Evolutionary conservation across 2,329 filamentous ascomycete species (phyloP).

Genomic region (Akanthomyces muscarius): DNA sequence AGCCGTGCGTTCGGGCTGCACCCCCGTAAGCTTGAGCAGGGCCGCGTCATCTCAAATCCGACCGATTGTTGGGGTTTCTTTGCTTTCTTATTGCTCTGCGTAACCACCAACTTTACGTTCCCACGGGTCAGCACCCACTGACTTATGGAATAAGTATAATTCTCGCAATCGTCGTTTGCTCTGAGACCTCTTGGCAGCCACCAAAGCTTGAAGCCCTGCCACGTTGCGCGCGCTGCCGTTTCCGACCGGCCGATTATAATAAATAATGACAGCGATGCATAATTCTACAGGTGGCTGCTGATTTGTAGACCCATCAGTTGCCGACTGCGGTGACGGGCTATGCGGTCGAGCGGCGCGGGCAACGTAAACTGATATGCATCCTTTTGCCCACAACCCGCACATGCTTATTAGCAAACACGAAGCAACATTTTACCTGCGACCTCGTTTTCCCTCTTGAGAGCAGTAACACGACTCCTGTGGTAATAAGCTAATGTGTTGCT

Average conservation of each 20-base stretch:
- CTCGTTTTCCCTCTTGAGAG: background rate
- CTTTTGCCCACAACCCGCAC: background rate
- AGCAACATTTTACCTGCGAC: background rate
- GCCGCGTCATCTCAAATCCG: slow-evolving; percentile 15
- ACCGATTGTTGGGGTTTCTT: background rate
- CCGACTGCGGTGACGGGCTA: background rate
- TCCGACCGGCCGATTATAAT: background rate
- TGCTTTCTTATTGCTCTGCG: background rate
- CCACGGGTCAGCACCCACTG: background rate
- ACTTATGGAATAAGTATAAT: background rate
- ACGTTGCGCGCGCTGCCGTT: background rate
- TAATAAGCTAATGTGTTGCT: background rate
- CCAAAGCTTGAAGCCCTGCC: background rate
- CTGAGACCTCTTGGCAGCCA: background rate
- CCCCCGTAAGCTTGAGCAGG: background rate
- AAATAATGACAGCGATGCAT: background rate
- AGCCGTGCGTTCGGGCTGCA: background rate
- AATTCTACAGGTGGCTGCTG: background rate
- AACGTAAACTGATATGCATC: background rate
- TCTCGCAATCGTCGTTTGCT: background rate
- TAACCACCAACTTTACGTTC: background rate
- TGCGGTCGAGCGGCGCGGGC: background rate
- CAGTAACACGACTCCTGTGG: background rate
- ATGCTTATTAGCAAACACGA: background rate
- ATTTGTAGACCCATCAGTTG: background rate